Evolutionary conservation across 441 rosid genomes (phyloP).

Genomic region (Sinapis alba): DNA sequence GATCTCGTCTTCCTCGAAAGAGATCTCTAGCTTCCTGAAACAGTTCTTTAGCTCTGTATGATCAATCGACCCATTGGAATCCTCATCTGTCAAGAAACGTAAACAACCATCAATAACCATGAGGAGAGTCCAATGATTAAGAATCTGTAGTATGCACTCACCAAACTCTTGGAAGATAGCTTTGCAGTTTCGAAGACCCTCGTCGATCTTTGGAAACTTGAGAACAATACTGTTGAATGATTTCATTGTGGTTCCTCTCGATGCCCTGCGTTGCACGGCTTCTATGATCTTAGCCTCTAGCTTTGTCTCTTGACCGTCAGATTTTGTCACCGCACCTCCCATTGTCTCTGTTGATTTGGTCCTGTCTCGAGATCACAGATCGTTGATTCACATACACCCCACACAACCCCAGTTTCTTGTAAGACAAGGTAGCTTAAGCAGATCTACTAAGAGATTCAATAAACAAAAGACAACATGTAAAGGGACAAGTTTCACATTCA

Average conservation of each 20-base stretch:
- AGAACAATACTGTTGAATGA: slow-evolving; percentile 85
- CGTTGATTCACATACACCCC: not conserved
- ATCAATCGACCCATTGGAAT: slow-evolving; percentile 80
- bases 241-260: slow-evolving; percentile 63
- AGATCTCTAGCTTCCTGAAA: slow-evolving; percentile 68
- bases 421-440: slow-evolving; percentile 32
- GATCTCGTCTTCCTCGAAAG: slow-evolving; percentile 83
- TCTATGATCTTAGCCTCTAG: slow-evolving; percentile 84
- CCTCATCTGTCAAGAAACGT: slow-evolving; percentile 61
- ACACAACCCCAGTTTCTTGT: slow-evolving; percentile 29
- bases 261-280: slow-evolving; percentile 74
- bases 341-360: slow-evolving; percentile 40
- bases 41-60: slow-evolving; percentile 76
- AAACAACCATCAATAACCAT: slow-evolving; percentile 9
- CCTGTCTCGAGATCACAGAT: slow-evolving; percentile 13
- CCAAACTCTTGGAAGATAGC: slow-evolving; percentile 83
- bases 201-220: slow-evolving; percentile 91
- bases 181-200: slow-evolving; percentile 80
- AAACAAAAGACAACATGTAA: not conserved
- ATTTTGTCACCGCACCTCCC: slow-evolving; percentile 63
- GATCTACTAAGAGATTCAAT: slow-evolving; percentile 27
- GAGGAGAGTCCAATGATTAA: not conserved
- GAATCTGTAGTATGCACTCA: slow-evolving; percentile 32
- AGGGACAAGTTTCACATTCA: slow-evolving; percentile 29
- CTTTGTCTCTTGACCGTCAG: slow-evolving; percentile 66